These are phyloP conservation scores for Populus hybrid DNA, from an alignment of 441 rosid species.

Conservation along the genomic window DNA sequence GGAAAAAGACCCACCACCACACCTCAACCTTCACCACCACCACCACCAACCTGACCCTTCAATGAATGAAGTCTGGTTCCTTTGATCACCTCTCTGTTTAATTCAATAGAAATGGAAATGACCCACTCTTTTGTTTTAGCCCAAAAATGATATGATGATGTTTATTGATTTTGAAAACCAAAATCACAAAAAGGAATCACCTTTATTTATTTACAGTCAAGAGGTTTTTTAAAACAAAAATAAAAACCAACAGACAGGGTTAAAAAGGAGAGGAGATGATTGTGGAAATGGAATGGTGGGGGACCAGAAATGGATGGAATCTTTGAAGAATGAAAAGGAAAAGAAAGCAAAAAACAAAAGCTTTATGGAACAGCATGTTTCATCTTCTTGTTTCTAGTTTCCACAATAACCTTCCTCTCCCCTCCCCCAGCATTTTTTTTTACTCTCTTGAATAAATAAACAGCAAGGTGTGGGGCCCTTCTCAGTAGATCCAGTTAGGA, in stretches of 20 bases:
- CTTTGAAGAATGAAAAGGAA: slow-evolving; percentile 32
- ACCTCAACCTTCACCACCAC: slow-evolving; percentile 26
- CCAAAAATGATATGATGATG: slow-evolving; percentile 38
- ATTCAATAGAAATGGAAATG: slow-evolving; percentile 19
- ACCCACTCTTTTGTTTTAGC: slow-evolving; percentile 15
- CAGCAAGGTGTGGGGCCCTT: background rate
- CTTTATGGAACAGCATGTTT: background rate
- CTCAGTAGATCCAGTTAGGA: background rate
- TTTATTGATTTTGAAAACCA: slow-evolving; percentile 26
- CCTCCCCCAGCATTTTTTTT: too few relatives aligned
- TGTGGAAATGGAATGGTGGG: slow-evolving; percentile 31
- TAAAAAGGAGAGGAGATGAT: slow-evolving; percentile 19
- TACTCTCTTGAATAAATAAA: background rate
- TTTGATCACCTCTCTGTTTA: slow-evolving; percentile 17
- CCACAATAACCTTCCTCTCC: background rate
- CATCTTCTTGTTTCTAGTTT: background rate
- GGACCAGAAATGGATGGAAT: slow-evolving; percentile 34
- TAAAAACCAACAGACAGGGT: background rate
- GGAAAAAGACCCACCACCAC: slow-evolving; percentile 45
- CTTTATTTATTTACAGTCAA: slow-evolving; percentile 5
- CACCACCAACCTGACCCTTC: slow-evolving; percentile 17
- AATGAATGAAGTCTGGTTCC: slow-evolving; percentile 27
- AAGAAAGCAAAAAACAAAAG: background rate
- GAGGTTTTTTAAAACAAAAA: slow-evolving; percentile 2
- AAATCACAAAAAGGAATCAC: slow-evolving; percentile 18